Conservation (phyloP, 345 rosid species). For the Kandelia obovata region DNA sequence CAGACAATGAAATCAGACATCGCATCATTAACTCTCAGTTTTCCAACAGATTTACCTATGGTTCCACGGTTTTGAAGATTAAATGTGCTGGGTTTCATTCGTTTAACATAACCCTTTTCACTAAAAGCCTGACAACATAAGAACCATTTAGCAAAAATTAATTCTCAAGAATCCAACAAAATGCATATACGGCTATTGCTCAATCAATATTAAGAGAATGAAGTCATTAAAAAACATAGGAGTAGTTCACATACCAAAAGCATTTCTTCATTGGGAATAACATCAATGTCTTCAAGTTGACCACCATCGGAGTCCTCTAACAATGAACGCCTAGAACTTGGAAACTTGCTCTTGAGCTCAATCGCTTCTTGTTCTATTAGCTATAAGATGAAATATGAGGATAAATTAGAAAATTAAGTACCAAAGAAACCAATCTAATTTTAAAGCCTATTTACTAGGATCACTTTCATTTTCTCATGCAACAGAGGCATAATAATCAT, state of each 20-base stretch:
- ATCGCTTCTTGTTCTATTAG: slow-evolving; percentile 76
- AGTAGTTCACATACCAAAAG: slow-evolving; percentile 51
- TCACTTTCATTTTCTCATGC: background rate
- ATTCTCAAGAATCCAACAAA: background rate
- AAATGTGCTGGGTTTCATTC: slow-evolving; percentile 85
- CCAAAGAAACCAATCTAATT: background rate
- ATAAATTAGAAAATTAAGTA: background rate
- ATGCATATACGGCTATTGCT: background rate
- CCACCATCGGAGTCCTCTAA: slow-evolving; percentile 83
- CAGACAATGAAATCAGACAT: slow-evolving; percentile 95
- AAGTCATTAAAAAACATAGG: background rate
- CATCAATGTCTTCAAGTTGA: slow-evolving; percentile 83
- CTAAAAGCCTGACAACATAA: slow-evolving; percentile 72
- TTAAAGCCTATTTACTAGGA: background rate
- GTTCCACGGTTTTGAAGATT: slow-evolving; percentile 95
- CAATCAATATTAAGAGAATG: background rate
- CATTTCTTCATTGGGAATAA: slow-evolving; percentile 94
- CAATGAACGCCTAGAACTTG: slow-evolving; percentile 68
- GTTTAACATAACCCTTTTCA: slow-evolving; percentile 93
- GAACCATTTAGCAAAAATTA: slow-evolving; percentile 9
- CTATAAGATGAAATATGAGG: slow-evolving; percentile 26
- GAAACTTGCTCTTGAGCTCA: slow-evolving; percentile 77
- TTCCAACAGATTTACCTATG: slow-evolving; percentile 95
- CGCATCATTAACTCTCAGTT: slow-evolving; percentile 77
- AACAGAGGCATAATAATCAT: slow-evolving; percentile 1